Evolutionary conservation across 768 basidiomycete species (phyloP), one percentile per base, ranked within the genome.

Genomic region (Hypsizygus marmoreus): DNA sequence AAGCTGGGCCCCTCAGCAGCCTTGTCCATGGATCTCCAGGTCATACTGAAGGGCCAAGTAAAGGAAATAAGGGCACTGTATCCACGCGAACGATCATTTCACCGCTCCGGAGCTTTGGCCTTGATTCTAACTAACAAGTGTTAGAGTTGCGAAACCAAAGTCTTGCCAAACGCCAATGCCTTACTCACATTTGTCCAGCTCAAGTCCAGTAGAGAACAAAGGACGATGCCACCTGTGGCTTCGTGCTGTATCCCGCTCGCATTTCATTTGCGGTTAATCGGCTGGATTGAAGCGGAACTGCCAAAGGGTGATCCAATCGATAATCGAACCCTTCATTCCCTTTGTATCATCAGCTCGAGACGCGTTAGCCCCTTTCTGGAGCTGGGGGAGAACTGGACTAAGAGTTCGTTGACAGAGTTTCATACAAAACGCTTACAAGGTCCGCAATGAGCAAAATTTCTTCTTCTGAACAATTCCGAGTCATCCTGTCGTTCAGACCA

Each of bases 31-130:
- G 17, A 60, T 53, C 22, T 56, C 41, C 2, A 45, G 24, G 31
- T 65, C 45, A 23, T 55, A 65, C 4, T 23, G 23, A 22, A 54
- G 43, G n/a, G 53, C 39, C 1, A 19, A 6, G 23, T 65, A 64
- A 11, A 63, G 17, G n/a, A 19, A 63, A 51, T 3, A 58, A 20
- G 0, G 53, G 60, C 61, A 61, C 63, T 7, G 60, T 58, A 43
- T 63, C 58, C 9, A 58, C 57, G 3, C 43, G 14, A 9, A 61
- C 48, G 5, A 46, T 22, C 2, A 55, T 34, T 28, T 57, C 35
- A 3, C 53, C 53, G 14, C 34, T 54, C 5, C 34, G 8, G 10
- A 54, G 42, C n/a, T 25, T 49, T 40, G 12, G 29, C 11, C 6
- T 39, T 28, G n/a, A 50, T 34, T 20, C 53, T 58, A 47, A n/a